These are phyloP conservation scores for Lodderomyces orthopsilosis DNA, from an alignment of 1,139 yeast species.

Conservation along the genomic window DNA sequence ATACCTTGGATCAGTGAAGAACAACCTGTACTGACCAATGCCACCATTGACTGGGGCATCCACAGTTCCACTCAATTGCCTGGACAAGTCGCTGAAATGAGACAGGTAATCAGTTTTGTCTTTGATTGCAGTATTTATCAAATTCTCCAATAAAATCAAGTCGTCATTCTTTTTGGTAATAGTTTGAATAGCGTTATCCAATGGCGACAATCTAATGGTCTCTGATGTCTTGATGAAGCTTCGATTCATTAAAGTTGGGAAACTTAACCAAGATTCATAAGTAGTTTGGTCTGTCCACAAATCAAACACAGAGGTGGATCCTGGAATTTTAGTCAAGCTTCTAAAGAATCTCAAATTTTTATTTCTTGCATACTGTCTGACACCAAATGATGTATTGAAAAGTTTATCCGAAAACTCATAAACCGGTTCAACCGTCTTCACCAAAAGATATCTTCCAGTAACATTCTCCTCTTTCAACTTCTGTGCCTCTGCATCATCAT, in stretches of 20 bases:
- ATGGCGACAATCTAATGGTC: conserved; percentile 73
- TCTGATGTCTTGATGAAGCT: conserved; percentile 59
- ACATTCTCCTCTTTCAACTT: conserved; percentile 41
- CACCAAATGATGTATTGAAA: conserved; percentile 54
- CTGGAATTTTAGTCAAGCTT: conserved; percentile 69
- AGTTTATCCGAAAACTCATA: conserved; percentile 50
- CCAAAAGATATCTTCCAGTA: conserved; percentile 72
- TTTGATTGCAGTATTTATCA: conserved; percentile 55
- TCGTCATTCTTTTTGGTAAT: conserved; percentile 70
- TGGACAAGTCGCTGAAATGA: conserved; percentile 64
- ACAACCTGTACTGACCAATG: conserved; percentile 76
- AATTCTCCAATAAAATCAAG: conserved; percentile 63
- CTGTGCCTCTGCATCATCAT: conserved; percentile 63
- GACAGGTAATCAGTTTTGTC: conserved; percentile 52
- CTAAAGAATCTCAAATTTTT: conserved; percentile 70
- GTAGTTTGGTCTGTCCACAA: conserved; percentile 89
- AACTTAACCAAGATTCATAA: conserved; percentile 69
- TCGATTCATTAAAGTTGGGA: conserved; percentile 88
- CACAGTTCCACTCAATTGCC: conserved; percentile 82
- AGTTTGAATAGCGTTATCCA: conserved; percentile 76
- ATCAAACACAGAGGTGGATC: conserved; percentile 69
- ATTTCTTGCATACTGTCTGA: conserved; percentile 67
- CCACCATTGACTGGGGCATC: conserved; percentile 95
- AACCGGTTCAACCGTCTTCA: conserved; percentile 70
- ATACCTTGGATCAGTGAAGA: conserved; percentile 49